Evolutionary conservation across 164 flowering plant genomes (phyloP), one percentile per base, ranked within the genome.

Genomic region (Umbellularia californica): DNA sequence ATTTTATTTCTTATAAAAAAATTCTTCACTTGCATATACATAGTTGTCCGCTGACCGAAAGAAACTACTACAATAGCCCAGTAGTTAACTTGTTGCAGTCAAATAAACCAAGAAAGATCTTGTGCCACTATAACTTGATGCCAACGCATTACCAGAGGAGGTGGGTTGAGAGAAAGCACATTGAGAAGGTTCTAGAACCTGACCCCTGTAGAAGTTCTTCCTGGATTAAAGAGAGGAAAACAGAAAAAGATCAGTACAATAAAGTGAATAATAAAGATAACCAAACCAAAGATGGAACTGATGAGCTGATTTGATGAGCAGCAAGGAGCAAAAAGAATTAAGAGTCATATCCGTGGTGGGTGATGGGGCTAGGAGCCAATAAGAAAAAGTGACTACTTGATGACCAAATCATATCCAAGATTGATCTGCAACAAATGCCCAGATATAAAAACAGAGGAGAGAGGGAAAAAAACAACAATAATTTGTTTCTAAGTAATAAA

Each of bases 101-200:
- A 67, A 27, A 80, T 91, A 92, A 51, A 90, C 87, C 82, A 94
- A 82, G 81, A 88, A 90, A 22, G 90, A 81, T 2, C 55, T 51
- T 0, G 83, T 84, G 65, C 87, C 84, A 12, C 81, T 72, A 68
- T 88, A 91, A 27, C 65, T 81, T 65, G 87, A 82, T 67, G 94
- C 96, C 77, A 94, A 80, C 33, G 87, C 87, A 82, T 76, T 87
- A 72, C 97, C 98, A 17, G 85, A 78, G 63, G 90, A 79, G 27
- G 93, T 91, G 47, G 95, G 97, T 60, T 85, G 90, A 78, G 94
- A 89, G 79, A 90, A 93, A 50, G 97, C 97, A 77, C 90, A 64
- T 77, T 91, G 85, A 58, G 85, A 80, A 47, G 77, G 82, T 70
- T 89, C 87, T 11, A 95, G 77, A 65, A 80, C 79, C 70, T 67